A percentile compares a stretch with the other conserved stretches of the same genome.
Conservation (phyloP, 257 asterid genomes). For the Striga asiatica region DNA sequence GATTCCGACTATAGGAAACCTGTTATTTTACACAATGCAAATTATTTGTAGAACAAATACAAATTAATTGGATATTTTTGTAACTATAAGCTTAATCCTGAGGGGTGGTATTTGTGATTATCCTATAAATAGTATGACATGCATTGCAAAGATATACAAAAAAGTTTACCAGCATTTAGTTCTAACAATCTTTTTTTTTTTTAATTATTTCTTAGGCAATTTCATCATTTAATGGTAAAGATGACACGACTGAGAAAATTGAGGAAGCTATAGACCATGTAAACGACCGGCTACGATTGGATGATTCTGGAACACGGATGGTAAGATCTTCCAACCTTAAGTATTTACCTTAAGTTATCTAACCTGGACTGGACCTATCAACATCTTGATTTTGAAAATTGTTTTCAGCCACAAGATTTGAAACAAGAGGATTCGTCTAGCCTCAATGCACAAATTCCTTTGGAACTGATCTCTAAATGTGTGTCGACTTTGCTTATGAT, state of each 20-base stretch:
- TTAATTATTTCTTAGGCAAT: no score
- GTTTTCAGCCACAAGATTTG: constrained; percentile 35
- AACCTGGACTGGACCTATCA: not conserved
- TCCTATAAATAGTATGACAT: not conserved
- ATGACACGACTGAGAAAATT: constrained; percentile 37
- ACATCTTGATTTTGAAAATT: constrained; percentile 4
- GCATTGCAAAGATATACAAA: no score
- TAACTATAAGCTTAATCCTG: no score
- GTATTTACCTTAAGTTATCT: not conserved
- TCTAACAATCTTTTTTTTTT: not conserved
- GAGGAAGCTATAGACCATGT: constrained; percentile 58
- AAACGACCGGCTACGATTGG: constrained; percentile 28
- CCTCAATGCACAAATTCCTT: constrained; percentile 45
- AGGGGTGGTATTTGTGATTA: not conserved
- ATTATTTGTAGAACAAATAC: not conserved
- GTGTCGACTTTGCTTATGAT: constrained; percentile 76
- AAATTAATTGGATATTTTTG: not conserved
- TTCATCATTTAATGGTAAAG: constrained; percentile 48
- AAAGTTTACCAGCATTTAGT: not conserved
- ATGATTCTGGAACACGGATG: constrained; percentile 19
- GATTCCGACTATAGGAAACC: no score
- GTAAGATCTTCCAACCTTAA: constrained; percentile 28
- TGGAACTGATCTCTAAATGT: constrained; percentile 57
- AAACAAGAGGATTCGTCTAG: constrained; percentile 22
- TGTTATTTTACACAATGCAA: no score